These are phyloP conservation scores for Sporothrix variecibatus DNA, from an alignment of 2,329 filamentous ascomycete species.

Conservation along the genomic window DNA sequence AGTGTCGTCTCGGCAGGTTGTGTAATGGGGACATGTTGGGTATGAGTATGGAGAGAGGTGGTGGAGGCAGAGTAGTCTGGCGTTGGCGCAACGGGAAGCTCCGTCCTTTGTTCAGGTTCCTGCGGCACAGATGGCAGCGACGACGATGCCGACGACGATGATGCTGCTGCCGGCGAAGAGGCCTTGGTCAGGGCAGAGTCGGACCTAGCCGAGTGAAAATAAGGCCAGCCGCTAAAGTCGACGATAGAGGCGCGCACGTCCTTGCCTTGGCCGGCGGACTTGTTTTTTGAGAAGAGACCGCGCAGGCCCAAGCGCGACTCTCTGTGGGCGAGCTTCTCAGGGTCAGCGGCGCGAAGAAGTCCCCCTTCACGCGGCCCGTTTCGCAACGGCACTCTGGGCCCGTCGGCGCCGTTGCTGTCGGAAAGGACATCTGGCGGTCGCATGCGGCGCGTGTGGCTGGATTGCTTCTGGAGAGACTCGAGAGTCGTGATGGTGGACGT, in stretches of 20 bases:
- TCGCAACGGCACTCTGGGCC: constrained; percentile 47
- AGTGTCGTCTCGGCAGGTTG: background rate
- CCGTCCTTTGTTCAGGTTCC: background rate
- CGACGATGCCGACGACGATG: background rate
- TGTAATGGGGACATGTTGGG: background rate
- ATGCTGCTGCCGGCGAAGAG: background rate
- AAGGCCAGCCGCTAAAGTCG: constrained; percentile 49
- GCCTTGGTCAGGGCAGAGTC: constrained; percentile 39
- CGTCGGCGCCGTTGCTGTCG: constrained; percentile 36
- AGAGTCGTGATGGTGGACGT: constrained; percentile 7
- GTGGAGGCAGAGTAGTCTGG: background rate
- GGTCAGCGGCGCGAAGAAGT: constrained; percentile 27
- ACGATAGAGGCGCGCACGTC: constrained; percentile 49
- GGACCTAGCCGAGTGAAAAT: constrained; percentile 42
- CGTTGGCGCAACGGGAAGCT: constrained; percentile 12
- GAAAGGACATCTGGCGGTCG: constrained; percentile 43
- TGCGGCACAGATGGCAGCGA: background rate
- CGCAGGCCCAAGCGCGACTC: constrained; percentile 56
- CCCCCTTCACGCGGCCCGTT: constrained; percentile 23
- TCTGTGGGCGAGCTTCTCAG: constrained; percentile 46
- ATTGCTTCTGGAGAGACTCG: constrained; percentile 33
- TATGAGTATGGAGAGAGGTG: background rate
- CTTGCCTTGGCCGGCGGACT: constrained; percentile 32
- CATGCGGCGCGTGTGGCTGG: constrained; percentile 40
- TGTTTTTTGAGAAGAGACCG: constrained; percentile 46